These are phyloP conservation scores for Karstenula rhodostoma DNA, from an alignment of 2,329 filamentous ascomycete genomes.

Conservation along the genomic window DNA sequence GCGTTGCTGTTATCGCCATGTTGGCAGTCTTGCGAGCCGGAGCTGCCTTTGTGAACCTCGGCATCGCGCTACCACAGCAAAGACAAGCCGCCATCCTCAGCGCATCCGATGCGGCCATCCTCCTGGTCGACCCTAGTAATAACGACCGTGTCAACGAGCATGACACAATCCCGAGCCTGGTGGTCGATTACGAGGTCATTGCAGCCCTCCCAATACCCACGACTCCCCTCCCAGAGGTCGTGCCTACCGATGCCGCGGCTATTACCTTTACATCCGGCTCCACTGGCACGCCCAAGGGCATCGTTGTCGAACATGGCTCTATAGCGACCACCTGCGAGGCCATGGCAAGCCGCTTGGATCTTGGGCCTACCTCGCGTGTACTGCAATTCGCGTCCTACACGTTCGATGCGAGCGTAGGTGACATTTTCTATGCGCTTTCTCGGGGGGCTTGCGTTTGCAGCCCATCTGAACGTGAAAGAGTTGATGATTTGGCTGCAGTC, in stretches of 20 bases:
- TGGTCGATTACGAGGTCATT: conserved; percentile 15
- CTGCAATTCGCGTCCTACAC: conserved; percentile 55
- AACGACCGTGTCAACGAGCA: background rate
- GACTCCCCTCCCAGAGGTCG: conserved; percentile 1
- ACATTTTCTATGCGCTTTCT: conserved; percentile 59
- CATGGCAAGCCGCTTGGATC: conserved; percentile 55
- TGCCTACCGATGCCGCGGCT: conserved; percentile 60
- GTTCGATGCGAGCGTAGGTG: conserved; percentile 61
- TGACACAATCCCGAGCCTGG: background rate
- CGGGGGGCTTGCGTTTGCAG: conserved; percentile 60
- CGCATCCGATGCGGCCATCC: background rate
- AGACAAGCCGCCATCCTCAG: conserved; percentile 6
- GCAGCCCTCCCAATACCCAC: background rate
- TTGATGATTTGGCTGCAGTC: conserved; percentile 53
- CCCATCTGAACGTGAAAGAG: conserved; percentile 60
- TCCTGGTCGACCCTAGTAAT: background rate
- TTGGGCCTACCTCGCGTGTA: conserved; percentile 54
- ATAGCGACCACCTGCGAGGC: conserved; percentile 54
- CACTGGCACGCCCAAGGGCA: conserved; percentile 59
- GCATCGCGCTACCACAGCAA: conserved; percentile 18
- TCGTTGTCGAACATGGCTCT: conserved; percentile 67
- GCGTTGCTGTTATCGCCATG: conserved; percentile 41
- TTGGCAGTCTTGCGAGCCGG: conserved; percentile 53
- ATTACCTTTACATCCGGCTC: conserved; percentile 62
- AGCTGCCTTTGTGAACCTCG: conserved; percentile 46